Evolutionary conservation across 1,139 yeast species (phyloP).

Genomic region (Taiozyma sp.): DNA sequence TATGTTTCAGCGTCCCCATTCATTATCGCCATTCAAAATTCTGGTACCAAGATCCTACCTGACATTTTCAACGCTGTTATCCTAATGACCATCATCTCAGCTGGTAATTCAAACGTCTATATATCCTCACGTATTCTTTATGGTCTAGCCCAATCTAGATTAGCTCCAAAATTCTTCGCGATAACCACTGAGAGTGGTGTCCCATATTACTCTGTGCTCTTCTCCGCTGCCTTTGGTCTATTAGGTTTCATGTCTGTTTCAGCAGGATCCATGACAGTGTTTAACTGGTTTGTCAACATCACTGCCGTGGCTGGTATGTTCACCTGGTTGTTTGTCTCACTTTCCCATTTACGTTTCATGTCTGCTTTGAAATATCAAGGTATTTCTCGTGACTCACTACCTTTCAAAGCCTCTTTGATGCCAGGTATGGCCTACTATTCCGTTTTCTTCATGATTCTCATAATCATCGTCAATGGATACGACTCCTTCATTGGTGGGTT

Average conservation of each 20-base stretch:
- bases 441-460: slow-evolving; percentile 39
- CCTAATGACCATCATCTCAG: slow-evolving; percentile 52
- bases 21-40: slow-evolving; percentile 46
- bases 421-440: slow-evolving; percentile 61
- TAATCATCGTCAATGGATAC: slow-evolving; percentile 63
- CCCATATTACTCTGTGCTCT: slow-evolving; percentile 53
- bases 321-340: slow-evolving; percentile 64
- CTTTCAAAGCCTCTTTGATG: slow-evolving; percentile 61
- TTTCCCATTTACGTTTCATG: slow-evolving; percentile 64
- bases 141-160: slow-evolving; percentile 43
- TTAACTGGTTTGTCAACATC: slow-evolving; percentile 74
- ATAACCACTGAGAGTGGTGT: slow-evolving; percentile 58
- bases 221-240: slow-evolving; percentile 56
- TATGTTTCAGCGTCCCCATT: slow-evolving; percentile 54
- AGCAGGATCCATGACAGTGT: slow-evolving; percentile 59
- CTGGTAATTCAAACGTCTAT: slow-evolving; percentile 59
- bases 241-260: slow-evolving; percentile 66
- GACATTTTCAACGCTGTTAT: slow-evolving; percentile 52
- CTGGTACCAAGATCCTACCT: slow-evolving; percentile 45
- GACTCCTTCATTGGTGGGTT: slow-evolving; percentile 46
- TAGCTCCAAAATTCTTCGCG: slow-evolving; percentile 47
- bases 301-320: slow-evolving; percentile 61
- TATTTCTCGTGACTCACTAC: slow-evolving; percentile 59
- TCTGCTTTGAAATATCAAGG: slow-evolving; percentile 48
- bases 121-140: slow-evolving; percentile 46